Evolutionary conservation across 164 flowering plant species (phyloP).

Genomic region (Aristolochia fimbriata): DNA sequence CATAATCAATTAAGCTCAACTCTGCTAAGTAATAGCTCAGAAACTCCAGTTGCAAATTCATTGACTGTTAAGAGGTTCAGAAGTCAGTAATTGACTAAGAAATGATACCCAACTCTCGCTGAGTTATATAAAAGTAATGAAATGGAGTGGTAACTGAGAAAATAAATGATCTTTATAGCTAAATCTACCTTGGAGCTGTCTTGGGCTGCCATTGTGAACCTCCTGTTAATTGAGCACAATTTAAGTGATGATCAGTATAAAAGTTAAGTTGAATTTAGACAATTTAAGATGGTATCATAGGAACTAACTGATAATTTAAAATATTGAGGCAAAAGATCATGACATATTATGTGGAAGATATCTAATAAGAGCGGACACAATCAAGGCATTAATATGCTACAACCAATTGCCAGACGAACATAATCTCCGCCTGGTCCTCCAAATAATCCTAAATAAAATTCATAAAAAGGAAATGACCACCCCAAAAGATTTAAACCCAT

Average conservation of each 20-base stretch:
- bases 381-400: not conserved
- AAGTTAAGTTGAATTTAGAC: not conserved
- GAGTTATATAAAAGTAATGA: not conserved
- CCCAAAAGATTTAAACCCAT: not conserved
- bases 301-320: not conserved
- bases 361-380: not conserved
- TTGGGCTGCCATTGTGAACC: slow-evolving; percentile 35
- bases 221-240: not conserved
- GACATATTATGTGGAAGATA: not conserved
- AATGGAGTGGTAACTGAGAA: not conserved
- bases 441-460: slow-evolving; percentile 18
- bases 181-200: slow-evolving; percentile 36
- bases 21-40: slow-evolving; percentile 70
- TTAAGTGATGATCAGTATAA: not conserved
- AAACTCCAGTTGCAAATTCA: slow-evolving; percentile 56
- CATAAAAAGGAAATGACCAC: slow-evolving; percentile 7
- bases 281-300: not conserved
- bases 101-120: no score
- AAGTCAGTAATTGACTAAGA: not conserved
- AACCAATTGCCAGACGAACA: no score
- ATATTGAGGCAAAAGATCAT: not conserved
- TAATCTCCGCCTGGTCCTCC: slow-evolving; percentile 21
- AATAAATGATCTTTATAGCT: no score
- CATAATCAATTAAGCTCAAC: slow-evolving; percentile 64
- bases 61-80: slow-evolving; percentile 28